phyloP scores from a whole-genome alignment of 2,329 filamentous ascomycete species.

The Aspergillus neoniger region DNA sequence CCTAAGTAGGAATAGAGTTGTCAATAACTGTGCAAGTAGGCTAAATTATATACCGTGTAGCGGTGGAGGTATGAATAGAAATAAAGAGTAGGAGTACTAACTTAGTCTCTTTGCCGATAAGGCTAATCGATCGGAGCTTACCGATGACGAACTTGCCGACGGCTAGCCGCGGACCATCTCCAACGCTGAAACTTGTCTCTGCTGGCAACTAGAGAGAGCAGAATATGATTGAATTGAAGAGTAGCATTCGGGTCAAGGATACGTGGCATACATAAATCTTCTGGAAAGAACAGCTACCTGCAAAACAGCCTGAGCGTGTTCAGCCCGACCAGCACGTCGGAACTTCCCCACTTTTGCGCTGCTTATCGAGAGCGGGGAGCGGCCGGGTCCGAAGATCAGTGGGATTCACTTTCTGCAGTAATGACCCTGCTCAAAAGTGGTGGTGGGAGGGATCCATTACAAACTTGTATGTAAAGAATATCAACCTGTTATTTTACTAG shows the following conservation, averaged over 20 bases:
- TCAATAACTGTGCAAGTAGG: neutral
- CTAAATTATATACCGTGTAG: neutral
- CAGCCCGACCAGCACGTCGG: neutral
- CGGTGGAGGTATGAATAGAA: neutral
- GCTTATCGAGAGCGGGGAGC: constrained; percentile 6
- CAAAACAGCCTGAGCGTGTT: neutral
- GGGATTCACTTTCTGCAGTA: neutral
- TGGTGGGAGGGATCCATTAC: neutral
- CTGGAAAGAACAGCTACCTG: neutral
- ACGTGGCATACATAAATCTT: neutral
- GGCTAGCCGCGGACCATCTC: neutral
- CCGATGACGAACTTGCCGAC: constrained; percentile 19
- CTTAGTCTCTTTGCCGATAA: neutral
- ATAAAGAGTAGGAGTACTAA: neutral
- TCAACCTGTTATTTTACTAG: too few species aligned
- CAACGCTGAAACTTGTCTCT: neutral
- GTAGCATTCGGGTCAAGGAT: neutral
- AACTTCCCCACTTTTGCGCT: constrained; percentile 6
- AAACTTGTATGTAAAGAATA: neutral
- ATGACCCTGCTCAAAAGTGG: neutral
- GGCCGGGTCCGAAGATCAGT: constrained; percentile 6
- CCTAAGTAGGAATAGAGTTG: neutral
- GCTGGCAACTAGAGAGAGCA: neutral
- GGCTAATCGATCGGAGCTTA: constrained; percentile 24
- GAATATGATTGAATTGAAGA: too few species aligned